Evolutionary conservation across 2,329 filamentous ascomycete genomes (phyloP), one percentile per base, ranked within the genome.

Genomic region (Arthroderma sp.): DNA sequence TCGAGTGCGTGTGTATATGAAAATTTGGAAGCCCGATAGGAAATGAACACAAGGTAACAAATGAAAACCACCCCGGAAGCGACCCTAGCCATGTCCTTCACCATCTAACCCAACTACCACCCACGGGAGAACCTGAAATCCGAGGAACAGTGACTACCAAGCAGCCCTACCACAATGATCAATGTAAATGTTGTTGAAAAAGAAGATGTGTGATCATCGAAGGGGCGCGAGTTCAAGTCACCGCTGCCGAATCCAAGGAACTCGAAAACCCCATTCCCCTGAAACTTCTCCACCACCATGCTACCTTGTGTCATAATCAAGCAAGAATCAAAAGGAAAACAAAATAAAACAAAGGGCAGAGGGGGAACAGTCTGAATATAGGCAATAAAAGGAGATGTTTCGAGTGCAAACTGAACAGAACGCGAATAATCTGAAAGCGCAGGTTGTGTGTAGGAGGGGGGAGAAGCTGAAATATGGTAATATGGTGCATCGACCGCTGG

Each of bases 61-160:
- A 47, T 44, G 47, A 52, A 62, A 58, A 66, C 65, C 64, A 62
- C 65, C 65, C 65, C 65, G 62, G 65, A 66, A 63, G 65, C 65
- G 62, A 65, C 65, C 65, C 65, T 66, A 66, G 51, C 60, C 62
- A 66, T 54, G 56, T 66, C 65, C 65, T 53, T 65, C 65, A 58
- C 63, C 65, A 64, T 48, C 29, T 50, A 58, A 58, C 57, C 50
- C 34, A 22, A 22, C 15, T 22, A 22, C 15, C 15, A 22, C 15
- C 15, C 15, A 22, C 15, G 15, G 15, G 15, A 22, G 15, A 22
- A 22, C 15, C 30, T 42, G 4, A 6, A 10, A 15, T 28, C 27
- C 41, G 41, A 31, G 22, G 41, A 47, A 42, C 29, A 47, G 38
- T 38, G 31, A 40, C 22, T 22, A 22, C 3, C 15, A 22, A 22